These are phyloP conservation scores for Alternaria ventricosa DNA, from an alignment of 2,329 filamentous ascomycete genomes.

Conservation along the genomic window DNA sequence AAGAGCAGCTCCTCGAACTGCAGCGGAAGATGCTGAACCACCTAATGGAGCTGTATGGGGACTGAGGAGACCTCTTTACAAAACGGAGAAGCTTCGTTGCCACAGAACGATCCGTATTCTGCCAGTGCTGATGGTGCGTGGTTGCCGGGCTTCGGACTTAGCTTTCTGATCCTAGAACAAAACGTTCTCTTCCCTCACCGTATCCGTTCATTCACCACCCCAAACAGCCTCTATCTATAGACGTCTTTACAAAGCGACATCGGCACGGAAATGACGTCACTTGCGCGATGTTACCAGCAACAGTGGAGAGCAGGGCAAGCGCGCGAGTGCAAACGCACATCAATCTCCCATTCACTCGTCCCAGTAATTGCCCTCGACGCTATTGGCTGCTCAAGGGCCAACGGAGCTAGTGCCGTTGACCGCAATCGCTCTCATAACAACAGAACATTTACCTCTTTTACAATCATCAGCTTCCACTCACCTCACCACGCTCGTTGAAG, in stretches of 20 bases:
- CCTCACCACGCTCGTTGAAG: constrained; percentile 6
- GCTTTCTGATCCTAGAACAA: not conserved
- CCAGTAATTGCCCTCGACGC: not conserved
- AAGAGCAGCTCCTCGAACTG: constrained; percentile 35
- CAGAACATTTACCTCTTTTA: constrained; percentile 4
- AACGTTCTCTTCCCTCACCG: not conserved
- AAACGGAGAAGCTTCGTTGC: not conserved
- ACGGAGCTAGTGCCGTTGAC: constrained; percentile 6
- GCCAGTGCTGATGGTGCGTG: not conserved
- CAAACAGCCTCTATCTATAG: not conserved
- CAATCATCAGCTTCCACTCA: not conserved
- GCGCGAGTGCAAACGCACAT: constrained; percentile 15
- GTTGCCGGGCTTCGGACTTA: not conserved
- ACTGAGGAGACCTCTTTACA: constrained; percentile 11
- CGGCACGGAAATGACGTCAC: not conserved
- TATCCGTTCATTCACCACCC: not conserved
- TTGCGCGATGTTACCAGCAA: not conserved
- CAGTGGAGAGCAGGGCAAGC: not conserved
- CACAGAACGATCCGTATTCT: not conserved
- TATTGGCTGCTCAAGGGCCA: constrained; percentile 10
- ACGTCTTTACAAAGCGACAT: not conserved
- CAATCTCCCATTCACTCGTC: constrained; percentile 5
- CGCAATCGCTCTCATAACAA: constrained; percentile 3
- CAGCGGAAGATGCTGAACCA: constrained; percentile 48
- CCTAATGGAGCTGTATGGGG: constrained; percentile 39